Percentiles rank a stretch among this genome's conserved stretches.
Evolutionary conservation across 1,284 basidiomycete species (phyloP).

Genomic region (Leccinum cinnamomeum): DNA sequence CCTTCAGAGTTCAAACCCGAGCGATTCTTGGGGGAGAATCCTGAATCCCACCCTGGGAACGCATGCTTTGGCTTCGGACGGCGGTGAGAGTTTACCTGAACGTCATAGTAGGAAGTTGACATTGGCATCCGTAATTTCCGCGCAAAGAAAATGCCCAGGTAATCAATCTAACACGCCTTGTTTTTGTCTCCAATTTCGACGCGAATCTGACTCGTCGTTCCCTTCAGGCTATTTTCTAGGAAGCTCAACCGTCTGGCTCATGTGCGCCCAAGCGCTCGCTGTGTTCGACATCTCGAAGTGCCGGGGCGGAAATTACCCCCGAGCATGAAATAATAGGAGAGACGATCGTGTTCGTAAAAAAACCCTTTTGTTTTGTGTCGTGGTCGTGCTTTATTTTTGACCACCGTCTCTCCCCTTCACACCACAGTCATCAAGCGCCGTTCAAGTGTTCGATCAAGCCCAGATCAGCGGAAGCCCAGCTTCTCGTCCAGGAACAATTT

Average conservation of each 20-base stretch:
- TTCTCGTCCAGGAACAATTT: slow-evolving; percentile 44
- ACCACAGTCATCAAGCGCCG: slow-evolving; percentile 50
- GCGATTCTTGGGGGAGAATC: slow-evolving; percentile 26
- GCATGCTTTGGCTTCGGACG: slow-evolving; percentile 56
- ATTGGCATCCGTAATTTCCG: background rate
- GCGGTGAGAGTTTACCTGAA: slow-evolving; percentile 38
- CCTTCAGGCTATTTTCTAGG: slow-evolving; percentile 21
- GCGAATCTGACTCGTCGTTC: background rate
- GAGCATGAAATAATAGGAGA: slow-evolving; percentile 14
- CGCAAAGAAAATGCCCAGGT: slow-evolving; percentile 19
- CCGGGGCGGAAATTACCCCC: slow-evolving; percentile 21
- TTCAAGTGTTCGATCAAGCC: slow-evolving; percentile 58
- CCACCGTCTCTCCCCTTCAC: background rate
- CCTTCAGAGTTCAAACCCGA: slow-evolving; percentile 23
- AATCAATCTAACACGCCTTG: background rate
- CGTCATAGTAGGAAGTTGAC: background rate
- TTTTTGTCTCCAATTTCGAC: background rate
- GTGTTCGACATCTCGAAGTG: slow-evolving; percentile 23
- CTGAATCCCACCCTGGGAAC: slow-evolving; percentile 50
- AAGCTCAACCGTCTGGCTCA: slow-evolving; percentile 19
- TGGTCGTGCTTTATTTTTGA: background rate
- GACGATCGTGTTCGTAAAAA: slow-evolving; percentile 15
- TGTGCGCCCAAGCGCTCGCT: slow-evolving; percentile 17
- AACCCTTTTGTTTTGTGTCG: background rate
- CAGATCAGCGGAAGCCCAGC: slow-evolving; percentile 47